Evolutionary conservation across 306 rosid genomes (phyloP), one percentile per base, ranked within the genome.

Genomic region (Corylus heterophylla): DNA sequence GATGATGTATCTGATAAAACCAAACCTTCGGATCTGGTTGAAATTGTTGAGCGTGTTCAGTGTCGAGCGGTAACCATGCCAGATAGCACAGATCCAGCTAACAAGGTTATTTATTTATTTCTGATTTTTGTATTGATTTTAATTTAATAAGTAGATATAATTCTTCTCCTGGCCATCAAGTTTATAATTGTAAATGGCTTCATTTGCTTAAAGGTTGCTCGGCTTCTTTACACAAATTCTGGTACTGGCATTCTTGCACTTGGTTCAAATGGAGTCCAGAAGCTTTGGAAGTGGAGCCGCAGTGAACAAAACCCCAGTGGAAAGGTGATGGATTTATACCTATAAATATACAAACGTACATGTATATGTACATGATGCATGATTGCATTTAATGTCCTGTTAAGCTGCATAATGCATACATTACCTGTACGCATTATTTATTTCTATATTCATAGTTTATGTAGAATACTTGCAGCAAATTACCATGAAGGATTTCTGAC

Each of bases 281-380:
- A 86, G 87, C 86, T 94, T 54, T 94, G 98, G 98, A 94, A 87
- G 83, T 94, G 98, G 98, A 12, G 69, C 14, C 97, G 96, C 72
- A 84, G 73, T 82, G 97, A 89, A 73, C 95, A 87, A 72, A 88
- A 89, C 80, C 94, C 84, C 54, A 80, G 68, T 80, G 91, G 94
- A 77, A 90, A 94, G 98, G 98, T 91, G 83, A 80, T 59, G 68
- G 54, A 74, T 71, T 31, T 64, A 3, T 64, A 37, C 47, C 20
- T 16, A 27, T 29, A 4, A 11, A 61, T 25, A 29, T 62, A 29
- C 27, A 12, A 29, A 29, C 17, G 12, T 6, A 11, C 2, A 12
- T 62, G 18, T 29, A 29, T 12, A 61, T 61, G 6, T 63, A 31
- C 42, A 63, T 31, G 39, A 61, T 27, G n/a, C 47, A 2, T 29